Conservation (phyloP, 306 rosid species). For the Rosa chinensis region DNA sequence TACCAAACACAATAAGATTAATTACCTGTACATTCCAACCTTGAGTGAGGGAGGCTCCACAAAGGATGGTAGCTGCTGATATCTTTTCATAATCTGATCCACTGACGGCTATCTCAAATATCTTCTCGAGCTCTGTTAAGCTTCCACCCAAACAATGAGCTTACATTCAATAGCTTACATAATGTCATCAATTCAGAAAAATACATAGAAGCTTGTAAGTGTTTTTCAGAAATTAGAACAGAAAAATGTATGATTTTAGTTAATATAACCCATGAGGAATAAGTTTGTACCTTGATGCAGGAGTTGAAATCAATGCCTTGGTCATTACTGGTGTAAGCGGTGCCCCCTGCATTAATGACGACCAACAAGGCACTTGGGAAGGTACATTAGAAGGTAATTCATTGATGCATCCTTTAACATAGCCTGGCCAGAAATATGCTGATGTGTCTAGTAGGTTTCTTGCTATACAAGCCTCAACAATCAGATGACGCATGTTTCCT, state of each 20-base stretch:
- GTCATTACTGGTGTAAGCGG: conserved; percentile 62
- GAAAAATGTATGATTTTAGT: not conserved
- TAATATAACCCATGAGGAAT: not conserved
- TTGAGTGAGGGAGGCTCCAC: conserved; percentile 88
- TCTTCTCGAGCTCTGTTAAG: conserved; percentile 90
- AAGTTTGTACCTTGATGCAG: conserved; percentile 77
- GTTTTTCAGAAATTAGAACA: not conserved
- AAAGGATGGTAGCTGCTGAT: conserved; percentile 84
- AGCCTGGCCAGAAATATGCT: conserved; percentile 91
- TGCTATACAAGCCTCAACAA: conserved; percentile 94
- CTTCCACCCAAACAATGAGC: conserved; percentile 98
- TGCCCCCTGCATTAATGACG: conserved; percentile 84
- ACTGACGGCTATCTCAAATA: conserved; percentile 71
- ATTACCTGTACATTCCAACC: conserved; percentile 97
- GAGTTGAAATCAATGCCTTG: conserved; percentile 73
- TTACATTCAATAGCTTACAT: conserved; percentile 75
- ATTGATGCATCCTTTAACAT: conserved; percentile 62
- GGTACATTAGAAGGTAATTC: conserved; percentile 68
- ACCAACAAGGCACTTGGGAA: conserved; percentile 77
- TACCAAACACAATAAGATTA: conserved; percentile 12
- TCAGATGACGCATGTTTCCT: conserved; percentile 92
- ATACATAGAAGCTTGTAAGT: conserved; percentile 5
- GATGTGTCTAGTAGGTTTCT: conserved; percentile 85
- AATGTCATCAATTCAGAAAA: not conserved
- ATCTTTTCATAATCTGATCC: conserved; percentile 91